These are phyloP conservation scores for Alternaria tenuissima DNA, from an alignment of 2,329 filamentous ascomycete genomes.

Conservation along the genomic window DNA sequence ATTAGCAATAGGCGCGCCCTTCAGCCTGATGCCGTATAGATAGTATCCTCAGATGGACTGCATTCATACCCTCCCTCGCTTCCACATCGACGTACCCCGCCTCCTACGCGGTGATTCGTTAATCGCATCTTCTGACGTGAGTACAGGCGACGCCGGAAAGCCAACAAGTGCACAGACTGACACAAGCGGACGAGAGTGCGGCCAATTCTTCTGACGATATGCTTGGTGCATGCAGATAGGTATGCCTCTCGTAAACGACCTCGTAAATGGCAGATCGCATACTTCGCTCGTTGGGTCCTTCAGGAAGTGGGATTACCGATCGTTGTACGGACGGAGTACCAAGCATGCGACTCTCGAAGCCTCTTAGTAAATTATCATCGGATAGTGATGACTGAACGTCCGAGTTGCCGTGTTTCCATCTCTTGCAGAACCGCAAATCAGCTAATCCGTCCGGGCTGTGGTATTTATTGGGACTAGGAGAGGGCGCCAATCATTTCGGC, in stretches of 20 bases:
- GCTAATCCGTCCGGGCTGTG: background rate
- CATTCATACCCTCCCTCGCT: background rate
- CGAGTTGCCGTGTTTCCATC: background rate
- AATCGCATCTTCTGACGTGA: background rate
- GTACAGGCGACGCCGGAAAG: background rate
- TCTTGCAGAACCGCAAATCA: background rate
- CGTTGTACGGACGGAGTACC: background rate
- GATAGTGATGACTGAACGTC: background rate
- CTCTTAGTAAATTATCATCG: background rate
- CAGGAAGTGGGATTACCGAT: too few species aligned
- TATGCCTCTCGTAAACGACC: background rate
- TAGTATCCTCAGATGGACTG: background rate
- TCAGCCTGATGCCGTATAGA: slow-evolving; percentile 13
- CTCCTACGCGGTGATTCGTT: background rate
- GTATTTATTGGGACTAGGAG: background rate
- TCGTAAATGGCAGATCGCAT: background rate
- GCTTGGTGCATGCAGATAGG: too few species aligned
- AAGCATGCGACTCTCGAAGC: background rate
- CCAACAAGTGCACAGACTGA: background rate
- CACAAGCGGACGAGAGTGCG: background rate
- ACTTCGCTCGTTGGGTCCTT: background rate
- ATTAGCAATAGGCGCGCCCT: background rate
- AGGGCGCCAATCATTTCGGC: background rate
- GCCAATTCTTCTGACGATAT: background rate
- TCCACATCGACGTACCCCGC: background rate